Percentiles rank a stretch among this genome's conserved stretches.
phyloP scores from a whole-genome alignment of 2,329 filamentous ascomycete species.

The Diaporthe velutina region DNA sequence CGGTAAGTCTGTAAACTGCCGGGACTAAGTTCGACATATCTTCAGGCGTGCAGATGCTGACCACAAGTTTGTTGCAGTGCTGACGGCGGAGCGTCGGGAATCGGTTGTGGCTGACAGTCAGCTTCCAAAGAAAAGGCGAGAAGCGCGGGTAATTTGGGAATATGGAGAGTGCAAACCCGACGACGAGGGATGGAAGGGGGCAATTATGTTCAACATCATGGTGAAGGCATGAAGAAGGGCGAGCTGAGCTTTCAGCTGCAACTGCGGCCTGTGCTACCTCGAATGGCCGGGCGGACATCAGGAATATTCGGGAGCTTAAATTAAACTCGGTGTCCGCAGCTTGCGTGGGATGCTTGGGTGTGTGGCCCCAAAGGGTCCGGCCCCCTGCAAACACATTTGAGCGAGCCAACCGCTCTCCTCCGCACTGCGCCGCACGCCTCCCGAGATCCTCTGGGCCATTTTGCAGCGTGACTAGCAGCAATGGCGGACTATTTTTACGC shows the following conservation, averaged over 20 bases:
- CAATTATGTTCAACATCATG: slow-evolving; percentile 1
- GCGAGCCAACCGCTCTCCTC: slow-evolving; percentile 17
- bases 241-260: slow-evolving; percentile 25
- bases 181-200: background rate
- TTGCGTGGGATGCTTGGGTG: background rate
- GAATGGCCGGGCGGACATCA: background rate
- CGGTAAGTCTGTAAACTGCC: background rate
- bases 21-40: slow-evolving; percentile 13
- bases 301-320: slow-evolving; percentile 20
- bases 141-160: background rate
- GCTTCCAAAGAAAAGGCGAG: background rate
- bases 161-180: background rate
- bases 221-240: too few species aligned
- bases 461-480: background rate
- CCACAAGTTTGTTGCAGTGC: background rate
- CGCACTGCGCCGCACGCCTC: slow-evolving; percentile 12
- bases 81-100: background rate
- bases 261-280: background rate
- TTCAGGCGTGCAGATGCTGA: background rate
- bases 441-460: background rate
- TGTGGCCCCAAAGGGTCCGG: slow-evolving; percentile 7
- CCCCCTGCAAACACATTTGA: background rate
- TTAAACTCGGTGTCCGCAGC: slow-evolving; percentile 18
- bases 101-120: slow-evolving; percentile 12
- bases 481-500: slow-evolving; percentile 29